Evolutionary conservation across 805 yeast species (phyloP).

Genomic region (Starmerella potacharoeniae): DNA sequence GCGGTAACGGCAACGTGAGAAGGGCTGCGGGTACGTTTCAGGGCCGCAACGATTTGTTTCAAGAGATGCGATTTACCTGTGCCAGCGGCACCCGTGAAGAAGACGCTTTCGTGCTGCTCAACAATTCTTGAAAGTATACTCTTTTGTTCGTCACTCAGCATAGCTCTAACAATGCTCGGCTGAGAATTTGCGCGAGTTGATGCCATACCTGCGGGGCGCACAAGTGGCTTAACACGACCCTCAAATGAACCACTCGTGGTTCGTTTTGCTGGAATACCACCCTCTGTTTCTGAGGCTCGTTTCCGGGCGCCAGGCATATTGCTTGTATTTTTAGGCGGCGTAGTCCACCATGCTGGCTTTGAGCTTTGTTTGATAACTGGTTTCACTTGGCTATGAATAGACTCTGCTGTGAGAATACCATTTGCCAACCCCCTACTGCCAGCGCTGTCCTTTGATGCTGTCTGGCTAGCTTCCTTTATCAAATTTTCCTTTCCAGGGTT

Average conservation of each 20-base stretch:
- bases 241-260: conserved; percentile 9
- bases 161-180: conserved; percentile 9
- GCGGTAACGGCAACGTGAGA: conserved; percentile 77
- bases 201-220: conserved; percentile 16
- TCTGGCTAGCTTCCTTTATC: too few species aligned
- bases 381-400: neutral
- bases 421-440: neutral
- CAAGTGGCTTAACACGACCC: conserved; percentile 14
- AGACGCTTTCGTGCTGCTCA: conserved; percentile 49
- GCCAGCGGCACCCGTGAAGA: conserved; percentile 97
- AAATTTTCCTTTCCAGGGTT: conserved; percentile 1
- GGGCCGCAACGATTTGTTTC: conserved; percentile 46
- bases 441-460: neutral
- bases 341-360: conserved; percentile 14
- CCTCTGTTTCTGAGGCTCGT: neutral
- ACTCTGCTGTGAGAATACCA: neutral
- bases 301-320: conserved; percentile 13
- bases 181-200: conserved; percentile 6
- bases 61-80: conserved; percentile 89
- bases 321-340: conserved; percentile 11
- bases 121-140: conserved; percentile 48
- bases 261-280: conserved; percentile 1
- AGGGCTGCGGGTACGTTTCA: conserved; percentile 27
- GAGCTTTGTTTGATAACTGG: neutral
- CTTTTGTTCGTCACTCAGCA: conserved; percentile 35